Evolutionary conservation across 768 basidiomycete genomes (phyloP), one percentile per base, ranked within the genome.

Genomic region (Termitomyces sp.): DNA sequence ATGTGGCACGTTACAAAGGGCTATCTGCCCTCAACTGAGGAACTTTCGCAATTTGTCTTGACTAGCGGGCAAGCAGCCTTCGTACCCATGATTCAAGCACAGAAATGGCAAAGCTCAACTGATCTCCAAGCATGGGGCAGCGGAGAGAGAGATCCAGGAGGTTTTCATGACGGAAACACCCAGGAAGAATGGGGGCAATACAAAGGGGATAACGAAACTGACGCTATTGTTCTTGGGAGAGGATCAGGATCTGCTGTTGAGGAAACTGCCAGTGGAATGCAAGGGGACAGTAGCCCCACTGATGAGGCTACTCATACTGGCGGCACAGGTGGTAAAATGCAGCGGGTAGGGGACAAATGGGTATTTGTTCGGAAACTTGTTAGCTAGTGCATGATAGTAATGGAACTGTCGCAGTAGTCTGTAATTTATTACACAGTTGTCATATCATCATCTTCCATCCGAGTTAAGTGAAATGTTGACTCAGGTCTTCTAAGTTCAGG

Each of bases 21-120:
- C 39, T 77, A 80, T 63, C 46, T 74, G 60, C 91, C 91, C 27
- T 79, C 87, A 53, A 84, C 86, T 63, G 85, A 90, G 63, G 79
- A 91, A 63, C 79, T 92, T 60, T 84, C 90, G 84, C 79, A 84
- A 68, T 88, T 86, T 65, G 76, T 89, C 58, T 76, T 88, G 76
- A 54, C 76, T 20, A 63, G 67, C 38, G 66, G 63, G 18, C 63
- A 65, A 65, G 64, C 64, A 48, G 58, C 61, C 35, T 54, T 63
- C 40, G 63, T 60, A 15, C 58, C 57, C 35, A 48, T 66, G 65
- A 38, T 57, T 39, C 60, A 58, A 39, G 60, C 57, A 50, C 68
- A 60, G 48, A 62, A 53, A 56, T 61, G 63, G 60, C 59, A 64
- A 32, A 53, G 57, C 18, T 50, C 59, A 22, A 46, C 58, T 20